Percentiles rank a stretch among this genome's conserved stretches.
Conservation (phyloP, 2,329 filamentous ascomycete species). For the Aureobasidium sp. region DNA sequence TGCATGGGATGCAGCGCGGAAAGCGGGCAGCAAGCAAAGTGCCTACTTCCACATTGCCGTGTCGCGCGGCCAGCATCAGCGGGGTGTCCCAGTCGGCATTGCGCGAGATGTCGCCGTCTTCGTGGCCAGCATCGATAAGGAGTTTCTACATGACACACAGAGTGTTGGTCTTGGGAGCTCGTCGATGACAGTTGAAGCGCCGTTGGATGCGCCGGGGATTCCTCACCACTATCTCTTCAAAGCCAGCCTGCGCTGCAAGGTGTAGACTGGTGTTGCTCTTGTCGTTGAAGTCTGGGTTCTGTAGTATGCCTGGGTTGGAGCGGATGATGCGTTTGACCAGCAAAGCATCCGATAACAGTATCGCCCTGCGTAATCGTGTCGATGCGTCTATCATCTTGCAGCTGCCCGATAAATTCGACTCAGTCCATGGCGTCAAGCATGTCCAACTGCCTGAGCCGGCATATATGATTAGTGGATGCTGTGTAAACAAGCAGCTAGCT, state of each 20-base stretch:
- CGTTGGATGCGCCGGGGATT: neutral
- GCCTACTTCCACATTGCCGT: conserved; percentile 66
- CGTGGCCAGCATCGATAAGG: conserved; percentile 68
- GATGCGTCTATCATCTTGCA: conserved; percentile 63
- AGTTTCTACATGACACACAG: conserved; percentile 39
- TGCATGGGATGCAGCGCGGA: conserved; percentile 55
- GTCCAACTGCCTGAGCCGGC: conserved; percentile 10
- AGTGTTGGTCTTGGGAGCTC: neutral
- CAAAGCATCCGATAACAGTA: conserved; percentile 64
- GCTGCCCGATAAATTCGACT: neutral
- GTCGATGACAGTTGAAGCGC: neutral
- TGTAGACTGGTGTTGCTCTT: conserved; percentile 81
- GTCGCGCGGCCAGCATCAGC: conserved; percentile 66
- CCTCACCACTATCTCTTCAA: conserved; percentile 55
- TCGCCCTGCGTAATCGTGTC: conserved; percentile 72
- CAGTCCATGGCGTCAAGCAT: conserved; percentile 13
- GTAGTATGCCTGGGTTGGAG: conserved; percentile 62
- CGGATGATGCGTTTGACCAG: conserved; percentile 72
- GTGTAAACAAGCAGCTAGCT: neutral
- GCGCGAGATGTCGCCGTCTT: conserved; percentile 62
- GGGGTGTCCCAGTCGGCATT: conserved; percentile 77
- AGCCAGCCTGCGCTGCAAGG: conserved; percentile 67
- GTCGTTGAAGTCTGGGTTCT: conserved; percentile 70
- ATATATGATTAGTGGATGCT: conserved; percentile 3
- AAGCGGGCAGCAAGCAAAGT: conserved; percentile 61